Evolutionary conservation across 225 moss, liverwort and hornwort species (phyloP).

Genomic region (Thuidium tamariscinum): DNA sequence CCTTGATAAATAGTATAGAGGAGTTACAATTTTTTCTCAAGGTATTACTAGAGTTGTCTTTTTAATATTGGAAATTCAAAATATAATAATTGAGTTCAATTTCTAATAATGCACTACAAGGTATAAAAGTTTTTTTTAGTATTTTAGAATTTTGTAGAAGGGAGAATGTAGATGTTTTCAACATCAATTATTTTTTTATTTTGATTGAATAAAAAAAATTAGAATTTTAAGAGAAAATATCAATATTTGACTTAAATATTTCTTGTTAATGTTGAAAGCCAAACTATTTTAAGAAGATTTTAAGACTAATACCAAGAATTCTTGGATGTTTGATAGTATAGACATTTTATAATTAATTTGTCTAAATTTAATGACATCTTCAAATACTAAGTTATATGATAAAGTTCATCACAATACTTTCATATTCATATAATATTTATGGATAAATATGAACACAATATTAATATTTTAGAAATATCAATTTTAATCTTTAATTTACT

Average conservation of each 20-base stretch:
- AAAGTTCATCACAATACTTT: background rate
- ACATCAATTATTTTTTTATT: background rate
- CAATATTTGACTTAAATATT: rapidly evolving
- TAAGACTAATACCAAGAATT: too few species aligned
- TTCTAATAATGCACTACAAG: background rate
- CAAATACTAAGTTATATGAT: background rate
- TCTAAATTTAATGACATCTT: background rate
- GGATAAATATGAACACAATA: background rate
- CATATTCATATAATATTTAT: background rate
- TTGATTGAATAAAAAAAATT: too few species aligned
- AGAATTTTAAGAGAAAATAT: rapidly evolving
- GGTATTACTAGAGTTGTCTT: rapidly evolving
- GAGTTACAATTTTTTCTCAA: background rate
- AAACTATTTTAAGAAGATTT: background rate
- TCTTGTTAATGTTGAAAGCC: background rate
- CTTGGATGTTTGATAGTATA: background rate
- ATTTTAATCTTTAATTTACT: background rate
- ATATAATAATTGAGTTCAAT: background rate
- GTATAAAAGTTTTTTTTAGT: too few species aligned
- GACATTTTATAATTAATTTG: background rate
- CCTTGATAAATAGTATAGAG: too few species aligned
- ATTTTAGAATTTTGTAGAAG: too few species aligned
- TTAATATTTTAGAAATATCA: background rate
- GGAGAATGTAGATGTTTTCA: too few species aligned
- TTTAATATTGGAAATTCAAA: background rate